Evolutionary conservation across 495 filamentous ascomycete species (phyloP).

Genomic region (Penicillium odoratum): DNA sequence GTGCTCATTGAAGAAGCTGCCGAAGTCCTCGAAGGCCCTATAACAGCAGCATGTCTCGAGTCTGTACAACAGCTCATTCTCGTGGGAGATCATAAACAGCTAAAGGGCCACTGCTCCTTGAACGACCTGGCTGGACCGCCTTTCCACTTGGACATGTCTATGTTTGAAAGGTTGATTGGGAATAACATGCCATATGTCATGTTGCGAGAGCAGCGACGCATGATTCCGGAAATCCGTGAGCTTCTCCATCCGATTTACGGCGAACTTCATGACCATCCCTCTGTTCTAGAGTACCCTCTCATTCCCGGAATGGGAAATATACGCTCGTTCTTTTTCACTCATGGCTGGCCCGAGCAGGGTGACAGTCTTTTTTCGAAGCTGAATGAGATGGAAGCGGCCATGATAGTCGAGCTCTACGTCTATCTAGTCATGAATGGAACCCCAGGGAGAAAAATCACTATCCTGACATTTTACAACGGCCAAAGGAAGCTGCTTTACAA

Average conservation of each 20-base stretch:
- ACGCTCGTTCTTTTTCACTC: conserved; percentile 71
- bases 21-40: conserved; percentile 66
- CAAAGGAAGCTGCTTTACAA: conserved; percentile 67
- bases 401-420: conserved; percentile 71
- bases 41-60: conserved; percentile 64
- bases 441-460: conserved; percentile 62
- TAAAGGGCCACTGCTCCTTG: conserved; percentile 62
- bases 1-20: conserved; percentile 77
- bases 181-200: conserved; percentile 65
- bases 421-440: conserved; percentile 73
- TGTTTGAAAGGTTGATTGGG: conserved; percentile 75
- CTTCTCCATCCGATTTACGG: conserved; percentile 68
- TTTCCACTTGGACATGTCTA: conserved; percentile 65
- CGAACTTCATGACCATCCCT: conserved; percentile 63
- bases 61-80: conserved; percentile 72
- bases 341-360: conserved; percentile 63
- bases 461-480: conserved; percentile 91
- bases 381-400: conserved; percentile 74
- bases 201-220: conserved; percentile 64
- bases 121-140: conserved; percentile 53
- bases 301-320: conserved; percentile 78
- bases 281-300: conserved; percentile 58
- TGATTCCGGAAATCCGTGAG: conserved; percentile 70
- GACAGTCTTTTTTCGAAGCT: conserved; percentile 68
- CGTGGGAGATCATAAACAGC: conserved; percentile 75